Evolutionary conservation across 441 rosid genomes (phyloP).

Genomic region (Arabidopsis hybrid): DNA sequence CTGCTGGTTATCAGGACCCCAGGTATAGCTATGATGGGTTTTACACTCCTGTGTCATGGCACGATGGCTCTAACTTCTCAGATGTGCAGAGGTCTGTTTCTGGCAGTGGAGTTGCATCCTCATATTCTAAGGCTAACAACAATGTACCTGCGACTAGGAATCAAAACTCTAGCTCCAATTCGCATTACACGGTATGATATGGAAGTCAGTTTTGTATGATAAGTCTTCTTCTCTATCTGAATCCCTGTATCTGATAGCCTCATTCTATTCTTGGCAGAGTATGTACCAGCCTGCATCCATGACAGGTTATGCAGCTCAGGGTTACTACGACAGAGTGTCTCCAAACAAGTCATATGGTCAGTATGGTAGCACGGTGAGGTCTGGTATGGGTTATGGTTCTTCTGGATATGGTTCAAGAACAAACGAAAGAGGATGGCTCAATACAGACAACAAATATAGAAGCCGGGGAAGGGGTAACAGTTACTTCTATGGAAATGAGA

Average conservation of each 20-base stretch:
- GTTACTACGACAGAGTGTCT: constrained; percentile 62
- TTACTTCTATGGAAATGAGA: constrained; percentile 67
- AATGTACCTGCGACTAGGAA: constrained; percentile 61
- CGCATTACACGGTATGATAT: constrained; percentile 62
- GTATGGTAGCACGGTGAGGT: constrained; percentile 62
- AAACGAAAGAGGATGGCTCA: constrained; percentile 66
- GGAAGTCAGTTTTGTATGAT: neutral
- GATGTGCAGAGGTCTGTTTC: constrained; percentile 61
- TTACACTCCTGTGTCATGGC: constrained; percentile 63
- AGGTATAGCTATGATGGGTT: constrained; percentile 56
- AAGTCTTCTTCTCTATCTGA: neutral
- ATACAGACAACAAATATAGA: constrained; percentile 62
- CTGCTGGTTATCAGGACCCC: constrained; percentile 69
- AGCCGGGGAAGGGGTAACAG: constrained; percentile 69
- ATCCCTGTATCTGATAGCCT: neutral
- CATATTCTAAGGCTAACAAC: constrained; percentile 56
- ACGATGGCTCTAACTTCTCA: constrained; percentile 53
- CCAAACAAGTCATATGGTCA: constrained; percentile 70
- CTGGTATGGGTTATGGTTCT: constrained; percentile 68
- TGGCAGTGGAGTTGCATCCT: constrained; percentile 44
- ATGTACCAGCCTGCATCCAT: constrained; percentile 57
- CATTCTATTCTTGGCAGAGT: constrained; percentile 49
- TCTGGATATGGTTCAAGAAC: constrained; percentile 64
- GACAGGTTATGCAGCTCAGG: constrained; percentile 61
- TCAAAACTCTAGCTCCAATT: constrained; percentile 59